Conservation (phyloP, 495 filamentous ascomycete genomes). For the Penicillium tannophilum region DNA sequence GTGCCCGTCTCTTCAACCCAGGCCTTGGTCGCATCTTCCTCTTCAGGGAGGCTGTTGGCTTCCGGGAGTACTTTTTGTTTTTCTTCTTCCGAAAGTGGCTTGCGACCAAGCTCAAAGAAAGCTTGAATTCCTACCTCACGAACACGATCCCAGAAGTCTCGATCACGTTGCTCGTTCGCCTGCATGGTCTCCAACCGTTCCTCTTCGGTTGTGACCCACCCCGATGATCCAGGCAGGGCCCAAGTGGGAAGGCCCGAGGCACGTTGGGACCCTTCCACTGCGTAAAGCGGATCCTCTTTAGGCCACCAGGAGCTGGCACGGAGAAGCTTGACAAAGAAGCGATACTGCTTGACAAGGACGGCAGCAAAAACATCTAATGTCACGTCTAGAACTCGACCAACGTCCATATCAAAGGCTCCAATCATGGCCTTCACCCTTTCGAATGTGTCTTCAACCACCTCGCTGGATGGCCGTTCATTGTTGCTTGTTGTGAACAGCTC, state of each 20-base stretch:
- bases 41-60: slow-evolving; percentile 39
- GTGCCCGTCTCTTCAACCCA: slow-evolving; percentile 83
- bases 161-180: slow-evolving; percentile 64
- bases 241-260: slow-evolving; percentile 70
- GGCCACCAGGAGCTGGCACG: slow-evolving; percentile 98
- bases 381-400: slow-evolving; percentile 91
- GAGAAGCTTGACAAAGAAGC: slow-evolving; percentile 91
- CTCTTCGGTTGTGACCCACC: slow-evolving; percentile 61
- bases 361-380: slow-evolving; percentile 86
- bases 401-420: slow-evolving; percentile 90
- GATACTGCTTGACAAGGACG: slow-evolving; percentile 78
- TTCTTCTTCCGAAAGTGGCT: slow-evolving; percentile 53
- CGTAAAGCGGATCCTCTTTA: slow-evolving; percentile 47
- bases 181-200: slow-evolving; percentile 56
- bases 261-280: slow-evolving; percentile 33
- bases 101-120: slow-evolving; percentile 83
- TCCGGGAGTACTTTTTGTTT: slow-evolving; percentile 47
- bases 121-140: slow-evolving; percentile 73
- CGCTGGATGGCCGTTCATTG: slow-evolving; percentile 60
- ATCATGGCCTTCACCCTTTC: slow-evolving; percentile 88
- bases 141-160: slow-evolving; percentile 80
- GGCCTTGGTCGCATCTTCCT: slow-evolving; percentile 55
- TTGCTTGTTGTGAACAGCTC: slow-evolving; percentile 82
- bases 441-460: slow-evolving; percentile 68
- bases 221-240: slow-evolving; percentile 71